Percentiles rank a stretch among this genome's conserved stretches.
Evolutionary conservation across 1,284 basidiomycete species (phyloP).

Genomic region (Cryptococcus floricola): DNA sequence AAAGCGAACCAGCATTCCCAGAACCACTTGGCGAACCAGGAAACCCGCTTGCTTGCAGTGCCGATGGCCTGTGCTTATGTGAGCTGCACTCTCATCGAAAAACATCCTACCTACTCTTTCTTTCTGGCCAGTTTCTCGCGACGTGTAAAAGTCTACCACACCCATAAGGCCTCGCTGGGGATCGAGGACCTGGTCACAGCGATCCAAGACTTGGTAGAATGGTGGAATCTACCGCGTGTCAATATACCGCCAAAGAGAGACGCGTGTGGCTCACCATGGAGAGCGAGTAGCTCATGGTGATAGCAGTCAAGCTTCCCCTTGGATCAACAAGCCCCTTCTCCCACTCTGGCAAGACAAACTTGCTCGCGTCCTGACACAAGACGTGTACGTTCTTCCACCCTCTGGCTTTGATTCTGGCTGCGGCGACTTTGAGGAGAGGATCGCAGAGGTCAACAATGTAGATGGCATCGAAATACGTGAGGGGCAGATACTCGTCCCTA

Average conservation of each 20-base stretch:
- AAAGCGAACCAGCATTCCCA: constrained; percentile 79
- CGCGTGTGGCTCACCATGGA: constrained; percentile 57
- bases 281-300: constrained; percentile 68
- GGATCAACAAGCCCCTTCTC: constrained; percentile 53
- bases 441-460: constrained; percentile 74
- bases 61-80: constrained; percentile 57
- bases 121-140: constrained; percentile 59
- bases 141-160: constrained; percentile 78
- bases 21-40: constrained; percentile 73
- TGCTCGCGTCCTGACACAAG: constrained; percentile 69
- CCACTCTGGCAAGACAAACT: constrained; percentile 66
- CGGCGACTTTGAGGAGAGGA: constrained; percentile 67
- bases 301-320: constrained; percentile 58
- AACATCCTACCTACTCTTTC: constrained; percentile 29
- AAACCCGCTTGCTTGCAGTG: constrained; percentile 64
- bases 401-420: constrained; percentile 61
- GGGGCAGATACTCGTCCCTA: constrained; percentile 68
- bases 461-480: constrained; percentile 63
- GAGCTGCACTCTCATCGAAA: constrained; percentile 6
- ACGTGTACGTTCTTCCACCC: constrained; percentile 74
- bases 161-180: constrained; percentile 64
- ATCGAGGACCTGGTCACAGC: constrained; percentile 66
- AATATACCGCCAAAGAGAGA: too few relatives aligned
- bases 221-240: constrained; percentile 59
- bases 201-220: constrained; percentile 66